phyloP scores from a whole-genome alignment of 306 rosid species.

The Amphicarpaea edgeworthii region DNA sequence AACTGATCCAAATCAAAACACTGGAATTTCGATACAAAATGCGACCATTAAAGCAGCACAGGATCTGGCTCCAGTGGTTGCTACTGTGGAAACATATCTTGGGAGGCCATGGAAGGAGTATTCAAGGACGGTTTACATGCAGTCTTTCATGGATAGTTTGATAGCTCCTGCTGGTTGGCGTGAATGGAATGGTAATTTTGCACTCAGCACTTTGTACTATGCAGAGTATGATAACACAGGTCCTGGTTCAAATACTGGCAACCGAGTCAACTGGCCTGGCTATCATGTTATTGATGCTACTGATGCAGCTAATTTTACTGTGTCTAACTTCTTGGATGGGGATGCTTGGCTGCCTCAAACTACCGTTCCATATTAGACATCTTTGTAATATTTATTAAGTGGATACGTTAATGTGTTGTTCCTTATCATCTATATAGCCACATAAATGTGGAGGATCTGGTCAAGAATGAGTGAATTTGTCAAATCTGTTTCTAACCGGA shows the following conservation, averaged over 20 bases:
- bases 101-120: constrained; percentile 43
- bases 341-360: constrained; percentile 39
- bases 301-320: constrained; percentile 27
- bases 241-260: constrained; percentile 16
- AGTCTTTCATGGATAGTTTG: constrained; percentile 32
- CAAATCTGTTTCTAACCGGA: too few species aligned
- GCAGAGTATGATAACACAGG: constrained; percentile 34
- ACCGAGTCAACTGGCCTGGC: constrained; percentile 21
- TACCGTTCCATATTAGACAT: neutral
- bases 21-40: constrained; percentile 64
- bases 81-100: constrained; percentile 26
- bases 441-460: too few species aligned
- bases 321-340: constrained; percentile 29
- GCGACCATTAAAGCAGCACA: constrained; percentile 29
- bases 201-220: constrained; percentile 7
- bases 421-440: neutral
- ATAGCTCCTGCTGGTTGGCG: constrained; percentile 30
- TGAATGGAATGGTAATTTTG: constrained; percentile 21
- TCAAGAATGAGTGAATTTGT: too few species aligned
- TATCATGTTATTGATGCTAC: constrained; percentile 27
- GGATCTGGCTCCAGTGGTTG: constrained; percentile 33
- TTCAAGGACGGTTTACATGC: constrained; percentile 26
- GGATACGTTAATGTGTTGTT: neutral
- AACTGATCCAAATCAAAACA: constrained; percentile 68
- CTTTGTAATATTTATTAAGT: too few species aligned